Evolutionary conservation across 345 rosid species (phyloP).

Genomic region (Brassica juncea): DNA sequence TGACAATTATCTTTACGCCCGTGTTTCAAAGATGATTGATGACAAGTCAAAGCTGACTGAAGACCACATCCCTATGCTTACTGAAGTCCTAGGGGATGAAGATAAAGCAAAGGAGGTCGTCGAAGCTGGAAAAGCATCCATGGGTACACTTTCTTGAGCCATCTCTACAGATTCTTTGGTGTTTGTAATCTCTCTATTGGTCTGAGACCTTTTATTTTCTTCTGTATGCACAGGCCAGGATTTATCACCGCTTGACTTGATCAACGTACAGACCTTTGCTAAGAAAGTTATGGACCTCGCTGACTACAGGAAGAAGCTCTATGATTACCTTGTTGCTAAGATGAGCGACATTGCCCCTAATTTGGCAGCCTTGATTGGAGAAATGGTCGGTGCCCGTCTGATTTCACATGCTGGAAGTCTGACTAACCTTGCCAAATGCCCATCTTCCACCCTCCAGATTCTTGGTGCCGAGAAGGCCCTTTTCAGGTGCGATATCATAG

Average conservation of each 20-base stretch:
- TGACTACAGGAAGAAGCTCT: slow-evolving; percentile 86
- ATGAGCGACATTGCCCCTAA: slow-evolving; percentile 59
- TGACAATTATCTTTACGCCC: neutral
- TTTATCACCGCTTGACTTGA: slow-evolving; percentile 78
- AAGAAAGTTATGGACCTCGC: slow-evolving; percentile 85
- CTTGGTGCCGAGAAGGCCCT: slow-evolving; percentile 98
- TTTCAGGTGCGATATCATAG: slow-evolving; percentile 61
- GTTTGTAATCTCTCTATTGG: neutral
- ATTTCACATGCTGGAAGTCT: slow-evolving; percentile 99
- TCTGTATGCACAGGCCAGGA: slow-evolving; percentile 68
- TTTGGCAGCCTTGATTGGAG: slow-evolving; percentile 92
- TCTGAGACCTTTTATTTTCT: neutral
- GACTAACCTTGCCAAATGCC: slow-evolving; percentile 94
- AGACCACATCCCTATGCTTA: slow-evolving; percentile 54
- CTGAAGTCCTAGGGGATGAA: slow-evolving; percentile 78
- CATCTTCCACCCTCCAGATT: slow-evolving; percentile 97
- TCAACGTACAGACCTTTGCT: slow-evolving; percentile 81
- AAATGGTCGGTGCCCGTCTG: slow-evolving; percentile 90
- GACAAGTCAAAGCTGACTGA: slow-evolving; percentile 58
- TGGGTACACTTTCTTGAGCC: slow-evolving; percentile 41
- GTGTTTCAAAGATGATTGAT: neutral
- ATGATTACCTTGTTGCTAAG: slow-evolving; percentile 74
- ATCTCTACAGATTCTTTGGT: neutral
- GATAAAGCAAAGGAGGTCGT: slow-evolving; percentile 88
- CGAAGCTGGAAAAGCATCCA: slow-evolving; percentile 96